Conservation (phyloP, 129 eudicot species). For the Calendula officinalis region DNA sequence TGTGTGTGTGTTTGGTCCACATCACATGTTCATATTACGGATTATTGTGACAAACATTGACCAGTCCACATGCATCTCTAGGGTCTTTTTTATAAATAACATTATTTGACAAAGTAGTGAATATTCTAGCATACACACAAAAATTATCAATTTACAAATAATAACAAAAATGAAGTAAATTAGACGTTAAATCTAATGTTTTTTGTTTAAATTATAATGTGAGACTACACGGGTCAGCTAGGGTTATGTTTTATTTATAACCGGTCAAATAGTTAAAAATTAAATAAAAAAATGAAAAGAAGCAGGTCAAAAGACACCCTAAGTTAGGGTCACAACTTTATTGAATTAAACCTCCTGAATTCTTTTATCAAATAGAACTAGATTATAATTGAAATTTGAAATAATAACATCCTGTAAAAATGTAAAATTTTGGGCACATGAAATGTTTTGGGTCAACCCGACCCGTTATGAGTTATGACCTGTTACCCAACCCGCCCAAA, state of each 20-base stretch:
- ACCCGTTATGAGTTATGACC: too few species aligned
- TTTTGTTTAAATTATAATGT: too few species aligned
- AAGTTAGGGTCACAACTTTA: not conserved
- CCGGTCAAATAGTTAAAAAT: not conserved
- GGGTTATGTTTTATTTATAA: not conserved
- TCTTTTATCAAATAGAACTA: too few species aligned
- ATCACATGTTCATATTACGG: conserved; percentile 37
- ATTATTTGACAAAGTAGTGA: conserved; percentile 20
- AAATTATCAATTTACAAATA: not conserved
- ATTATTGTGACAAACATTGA: conserved; percentile 37
- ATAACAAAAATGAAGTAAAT: not conserved
- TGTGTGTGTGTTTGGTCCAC: conserved; percentile 30
- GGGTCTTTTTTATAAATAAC: conserved; percentile 25
- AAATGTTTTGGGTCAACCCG: too few species aligned
- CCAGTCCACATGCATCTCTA: conserved; percentile 45
- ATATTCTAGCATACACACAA: conserved; percentile 7
- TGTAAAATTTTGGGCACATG: too few species aligned
- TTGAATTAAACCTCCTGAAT: not conserved
- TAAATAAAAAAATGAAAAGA: not conserved
- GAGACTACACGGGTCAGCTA: not conserved
- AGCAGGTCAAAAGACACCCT: not conserved
- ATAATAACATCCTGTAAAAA: too few species aligned
- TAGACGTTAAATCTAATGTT: not conserved
- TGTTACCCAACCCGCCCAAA: too few species aligned
- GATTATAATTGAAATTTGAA: too few species aligned